Evolutionary conservation across 75 land plant species (phyloP), one percentile per base, ranked within the genome.

Genomic region (Gnetum montanum): DNA sequence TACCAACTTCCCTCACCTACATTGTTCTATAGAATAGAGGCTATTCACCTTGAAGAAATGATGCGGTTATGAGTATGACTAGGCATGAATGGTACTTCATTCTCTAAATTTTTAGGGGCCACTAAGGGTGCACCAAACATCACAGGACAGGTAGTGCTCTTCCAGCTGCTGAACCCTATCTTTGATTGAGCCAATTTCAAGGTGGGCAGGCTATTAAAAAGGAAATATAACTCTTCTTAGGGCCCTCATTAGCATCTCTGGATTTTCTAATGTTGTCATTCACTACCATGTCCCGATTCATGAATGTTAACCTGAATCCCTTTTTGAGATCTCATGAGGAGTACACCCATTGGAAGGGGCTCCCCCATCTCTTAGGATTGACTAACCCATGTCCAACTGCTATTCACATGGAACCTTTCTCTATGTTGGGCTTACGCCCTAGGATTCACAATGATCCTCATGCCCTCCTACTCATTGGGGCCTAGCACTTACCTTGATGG

Each of bases 211-310:
- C 3, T 41, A 25, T 58, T 58, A 58, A 58, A 40, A 41, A 58
- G 60, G 28, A 58, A 58, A 58, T 1, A 58, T 58, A 58, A 58
- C 44, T 40, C 62, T 60, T 60, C 49, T 20, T 26, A 20, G n/a
- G 29, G 50, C 62, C 47, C 50, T 2, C 55, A 16, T 8, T 27
- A 16, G 30, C 55, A 3, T 53, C 31, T 53, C 33, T 3, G 35
- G 0, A 53, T 53, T 58, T 20, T 24, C 43, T 58, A 58, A 36
- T 2, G 56, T 58, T 58, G 47, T 60, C 65, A 38, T 34, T 37
- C 24, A 30, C 65, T 27, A 3, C 65, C 65, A 47, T 24, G 49
- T 47, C 49, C 2, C 2, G 3, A 22, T 47, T 47, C 2, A 2
- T n/a, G 3, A 47, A 47, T 47, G 8, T 47, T 47, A 47, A 47